Conservation (phyloP, 129 eudicot genomes). For the Helianthus tuberosus region DNA sequence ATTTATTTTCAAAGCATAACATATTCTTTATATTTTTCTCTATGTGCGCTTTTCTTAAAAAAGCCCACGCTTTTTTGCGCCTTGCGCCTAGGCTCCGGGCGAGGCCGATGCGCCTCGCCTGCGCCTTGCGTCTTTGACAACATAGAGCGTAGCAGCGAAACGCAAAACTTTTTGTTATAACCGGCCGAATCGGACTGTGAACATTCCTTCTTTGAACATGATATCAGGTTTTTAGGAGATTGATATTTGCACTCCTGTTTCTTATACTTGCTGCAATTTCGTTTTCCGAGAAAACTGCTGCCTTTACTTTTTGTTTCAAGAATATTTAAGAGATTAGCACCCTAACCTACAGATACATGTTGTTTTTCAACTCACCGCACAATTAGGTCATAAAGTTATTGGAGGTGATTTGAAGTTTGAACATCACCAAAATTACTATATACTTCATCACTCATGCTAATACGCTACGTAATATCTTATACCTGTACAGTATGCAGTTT, state of each 20-base stretch:
- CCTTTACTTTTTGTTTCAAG: neutral
- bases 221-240: neutral
- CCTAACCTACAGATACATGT: neutral
- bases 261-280: neutral
- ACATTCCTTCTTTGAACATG: neutral
- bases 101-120: too few relatives aligned
- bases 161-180: too few relatives aligned
- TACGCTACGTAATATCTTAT: too few relatives aligned
- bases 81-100: too few relatives aligned
- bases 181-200: too few relatives aligned
- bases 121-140: too few relatives aligned
- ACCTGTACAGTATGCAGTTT: too few relatives aligned
- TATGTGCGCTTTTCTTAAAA: too few relatives aligned
- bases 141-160: too few relatives aligned
- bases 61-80: too few relatives aligned
- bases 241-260: neutral
- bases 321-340: neutral
- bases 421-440: neutral
- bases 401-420: neutral
- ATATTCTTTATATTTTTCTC: too few relatives aligned
- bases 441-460: neutral
- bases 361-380: neutral
- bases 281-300: slow-evolving; percentile 1
- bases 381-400: neutral
- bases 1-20: too few relatives aligned